Percentiles rank a stretch among this genome's conserved stretches.
Conservation (phyloP, 352 stramenopile genomes). For the Globisporangium spiculum region DNA sequence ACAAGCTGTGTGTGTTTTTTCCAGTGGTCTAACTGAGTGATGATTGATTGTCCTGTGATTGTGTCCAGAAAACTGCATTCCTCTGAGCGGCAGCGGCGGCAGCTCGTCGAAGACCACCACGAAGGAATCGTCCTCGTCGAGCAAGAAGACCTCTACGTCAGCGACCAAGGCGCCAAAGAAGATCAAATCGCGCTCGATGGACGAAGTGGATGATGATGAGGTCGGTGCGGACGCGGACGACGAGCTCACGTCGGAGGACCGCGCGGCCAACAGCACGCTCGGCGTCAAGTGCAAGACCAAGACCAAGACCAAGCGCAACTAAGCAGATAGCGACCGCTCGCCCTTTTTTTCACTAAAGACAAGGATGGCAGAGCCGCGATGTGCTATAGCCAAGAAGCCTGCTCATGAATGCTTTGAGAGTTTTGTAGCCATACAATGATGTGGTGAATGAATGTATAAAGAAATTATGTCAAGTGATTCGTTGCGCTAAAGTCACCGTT, state of each 20-base stretch:
- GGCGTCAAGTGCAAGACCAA: background rate
- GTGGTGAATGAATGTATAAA: no score
- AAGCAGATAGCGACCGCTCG: background rate
- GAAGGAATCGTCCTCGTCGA: background rate
- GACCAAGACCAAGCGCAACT: background rate
- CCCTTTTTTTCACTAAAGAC: no score
- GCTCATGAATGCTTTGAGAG: no score
- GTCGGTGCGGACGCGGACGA: background rate
- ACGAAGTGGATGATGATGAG: background rate
- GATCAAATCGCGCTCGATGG: background rate
- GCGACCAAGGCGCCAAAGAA: background rate
- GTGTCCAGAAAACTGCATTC: constrained; percentile 1
- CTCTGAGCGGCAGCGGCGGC: background rate
- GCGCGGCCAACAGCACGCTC: background rate
- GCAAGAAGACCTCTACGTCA: background rate
- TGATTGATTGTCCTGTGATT: background rate
- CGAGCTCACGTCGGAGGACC: background rate
- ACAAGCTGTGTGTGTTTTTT: no score
- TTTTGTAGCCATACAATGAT: no score
- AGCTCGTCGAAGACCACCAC: background rate
- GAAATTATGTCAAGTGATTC: no score
- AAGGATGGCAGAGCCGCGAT: no score
- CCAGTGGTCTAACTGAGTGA: background rate
- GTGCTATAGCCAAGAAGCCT: no score
- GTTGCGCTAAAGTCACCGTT: no score